Conservation (phyloP, 768 basidiomycete species). For the Pleurotus tuoliensis region DNA sequence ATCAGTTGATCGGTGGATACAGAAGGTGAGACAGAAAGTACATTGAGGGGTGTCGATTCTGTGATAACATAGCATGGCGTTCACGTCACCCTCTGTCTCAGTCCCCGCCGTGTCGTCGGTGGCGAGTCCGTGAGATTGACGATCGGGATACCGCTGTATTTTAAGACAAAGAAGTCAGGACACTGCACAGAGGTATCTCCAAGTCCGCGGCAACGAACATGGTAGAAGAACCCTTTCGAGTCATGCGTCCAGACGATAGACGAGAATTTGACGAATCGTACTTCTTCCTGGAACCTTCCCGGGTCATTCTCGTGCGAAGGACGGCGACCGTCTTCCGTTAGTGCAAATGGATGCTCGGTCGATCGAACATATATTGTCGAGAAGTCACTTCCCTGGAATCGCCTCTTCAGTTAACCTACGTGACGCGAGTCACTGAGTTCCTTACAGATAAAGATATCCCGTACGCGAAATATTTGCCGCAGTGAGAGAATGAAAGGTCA, state of each 20-base stretch:
- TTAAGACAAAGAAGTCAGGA: neutral
- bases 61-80: slow-evolving; percentile 79
- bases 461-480: slow-evolving; percentile 73
- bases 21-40: slow-evolving; percentile 23
- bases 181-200: slow-evolving; percentile 15
- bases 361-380: slow-evolving; percentile 64
- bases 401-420: no score
- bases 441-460: slow-evolving; percentile 69
- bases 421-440: slow-evolving; percentile 4
- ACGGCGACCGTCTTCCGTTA: slow-evolving; percentile 27
- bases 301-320: slow-evolving; percentile 40
- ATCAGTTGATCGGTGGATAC: neutral
- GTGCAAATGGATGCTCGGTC: slow-evolving; percentile 53
- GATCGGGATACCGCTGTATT: slow-evolving; percentile 53
- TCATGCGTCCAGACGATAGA: slow-evolving; percentile 71
- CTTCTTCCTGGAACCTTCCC: slow-evolving; percentile 53
- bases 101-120: slow-evolving; percentile 51
- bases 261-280: slow-evolving; percentile 78
- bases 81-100: slow-evolving; percentile 56
- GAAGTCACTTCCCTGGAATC: slow-evolving; percentile 65
- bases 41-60: slow-evolving; percentile 67
- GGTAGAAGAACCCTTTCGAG: slow-evolving; percentile 83
- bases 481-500: slow-evolving; percentile 56
- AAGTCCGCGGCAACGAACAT: slow-evolving; percentile 31
- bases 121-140: slow-evolving; percentile 26